Evolutionary conservation across 1,139 yeast species (phyloP).

Genomic region (Blastobotrys elegans): DNA sequence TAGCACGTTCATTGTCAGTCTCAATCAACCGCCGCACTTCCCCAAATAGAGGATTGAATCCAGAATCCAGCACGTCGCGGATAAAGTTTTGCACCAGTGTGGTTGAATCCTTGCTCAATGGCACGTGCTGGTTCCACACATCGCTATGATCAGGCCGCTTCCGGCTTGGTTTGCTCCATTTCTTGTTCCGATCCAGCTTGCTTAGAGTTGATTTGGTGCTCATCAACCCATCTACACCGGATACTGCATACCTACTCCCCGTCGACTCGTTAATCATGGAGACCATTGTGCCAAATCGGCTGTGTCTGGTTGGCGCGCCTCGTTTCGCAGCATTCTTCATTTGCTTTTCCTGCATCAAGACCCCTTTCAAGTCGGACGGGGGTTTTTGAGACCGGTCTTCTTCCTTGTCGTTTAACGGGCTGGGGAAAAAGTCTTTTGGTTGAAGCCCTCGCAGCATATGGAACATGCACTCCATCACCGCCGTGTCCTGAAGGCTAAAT

Average conservation of each 20-base stretch:
- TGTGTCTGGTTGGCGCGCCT: slow-evolving; percentile 66
- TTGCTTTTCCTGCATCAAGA: slow-evolving; percentile 55
- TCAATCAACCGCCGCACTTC: slow-evolving; percentile 49
- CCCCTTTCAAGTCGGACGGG: slow-evolving; percentile 39
- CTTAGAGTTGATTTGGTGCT: slow-evolving; percentile 47
- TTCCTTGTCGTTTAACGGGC: background rate
- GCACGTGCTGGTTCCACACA: slow-evolving; percentile 26
- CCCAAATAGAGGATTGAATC: slow-evolving; percentile 63
- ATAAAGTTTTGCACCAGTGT: slow-evolving; percentile 44
- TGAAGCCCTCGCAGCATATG: slow-evolving; percentile 56
- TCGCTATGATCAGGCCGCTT: slow-evolving; percentile 23
- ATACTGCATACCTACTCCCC: slow-evolving; percentile 56
- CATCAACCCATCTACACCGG: slow-evolving; percentile 68
- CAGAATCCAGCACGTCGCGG: slow-evolving; percentile 61
- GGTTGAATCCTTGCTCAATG: slow-evolving; percentile 35
- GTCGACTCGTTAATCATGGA: slow-evolving; percentile 55
- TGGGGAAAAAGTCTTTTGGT: slow-evolving; percentile 32
- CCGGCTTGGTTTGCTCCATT: slow-evolving; percentile 48
- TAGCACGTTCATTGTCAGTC: slow-evolving; percentile 36
- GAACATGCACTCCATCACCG: slow-evolving; percentile 66
- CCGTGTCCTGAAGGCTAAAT: slow-evolving; percentile 59
- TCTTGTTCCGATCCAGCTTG: slow-evolving; percentile 60
- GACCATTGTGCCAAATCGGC: slow-evolving; percentile 82
- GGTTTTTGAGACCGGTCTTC: background rate
- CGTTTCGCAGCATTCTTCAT: slow-evolving; percentile 39